Conservation (phyloP, 805 yeast species). For the Scheffersomyces lignosus region DNA sequence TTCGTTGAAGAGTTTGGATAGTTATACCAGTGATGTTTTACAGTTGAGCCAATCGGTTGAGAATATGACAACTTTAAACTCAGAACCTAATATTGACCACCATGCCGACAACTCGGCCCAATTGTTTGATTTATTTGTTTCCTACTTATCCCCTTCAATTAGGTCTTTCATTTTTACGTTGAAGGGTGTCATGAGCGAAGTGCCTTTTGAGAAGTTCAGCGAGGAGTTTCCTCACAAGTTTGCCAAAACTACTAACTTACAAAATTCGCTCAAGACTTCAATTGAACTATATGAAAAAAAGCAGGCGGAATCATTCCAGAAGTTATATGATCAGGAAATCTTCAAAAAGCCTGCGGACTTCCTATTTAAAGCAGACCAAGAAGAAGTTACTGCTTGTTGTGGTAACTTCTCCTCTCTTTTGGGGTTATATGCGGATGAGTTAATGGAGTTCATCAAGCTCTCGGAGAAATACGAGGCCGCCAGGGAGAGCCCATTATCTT, state of each 20-base stretch:
- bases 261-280: constrained; percentile 50
- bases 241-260: constrained; percentile 44
- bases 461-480: constrained; percentile 42
- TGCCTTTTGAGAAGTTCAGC: constrained; percentile 50
- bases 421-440: constrained; percentile 60
- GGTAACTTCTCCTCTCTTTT: constrained; percentile 73
- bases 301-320: constrained; percentile 56
- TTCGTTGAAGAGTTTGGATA: constrained; percentile 23
- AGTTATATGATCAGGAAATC: constrained; percentile 55
- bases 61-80: constrained; percentile 24
- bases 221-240: constrained; percentile 30
- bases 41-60: constrained; percentile 28
- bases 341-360: constrained; percentile 38
- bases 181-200: constrained; percentile 56
- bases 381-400: constrained; percentile 81
- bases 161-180: constrained; percentile 65
- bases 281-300: constrained; percentile 55
- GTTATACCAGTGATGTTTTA: constrained; percentile 16
- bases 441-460: constrained; percentile 46
- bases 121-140: constrained; percentile 65
- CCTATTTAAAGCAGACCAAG: constrained; percentile 57
- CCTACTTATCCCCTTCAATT: constrained; percentile 70
- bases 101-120: constrained; percentile 36
- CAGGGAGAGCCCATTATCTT: constrained; percentile 29
- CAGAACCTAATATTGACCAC: constrained; percentile 16